Evolutionary conservation across 1,139 yeast genomes (phyloP).

Genomic region (Candida buenavistaensis): DNA sequence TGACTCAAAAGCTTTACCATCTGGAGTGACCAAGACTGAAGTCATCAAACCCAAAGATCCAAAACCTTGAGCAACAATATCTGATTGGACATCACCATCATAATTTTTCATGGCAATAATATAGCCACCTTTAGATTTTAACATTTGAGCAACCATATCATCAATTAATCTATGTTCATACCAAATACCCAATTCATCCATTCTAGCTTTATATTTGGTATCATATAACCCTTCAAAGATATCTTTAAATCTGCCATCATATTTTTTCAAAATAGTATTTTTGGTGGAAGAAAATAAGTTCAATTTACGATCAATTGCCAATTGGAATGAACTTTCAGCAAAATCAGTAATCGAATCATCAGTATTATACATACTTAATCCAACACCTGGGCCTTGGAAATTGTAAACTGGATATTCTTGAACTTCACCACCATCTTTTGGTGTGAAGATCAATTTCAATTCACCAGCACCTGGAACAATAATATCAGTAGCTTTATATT

Average conservation of each 20-base stretch:
- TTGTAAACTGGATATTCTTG: constrained; percentile 65
- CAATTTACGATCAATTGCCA: constrained; percentile 75
- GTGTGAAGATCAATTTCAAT: constrained; percentile 75
- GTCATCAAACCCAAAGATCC: constrained; percentile 97
- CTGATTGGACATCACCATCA: constrained; percentile 97
- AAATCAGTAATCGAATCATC: constrained; percentile 87
- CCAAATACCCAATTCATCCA: constrained; percentile 82
- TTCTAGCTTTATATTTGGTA: constrained; percentile 61
- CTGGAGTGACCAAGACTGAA: constrained; percentile 89
- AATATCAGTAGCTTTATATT: constrained; percentile 88
- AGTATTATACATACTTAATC: constrained; percentile 92
- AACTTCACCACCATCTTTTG: constrained; percentile 62
- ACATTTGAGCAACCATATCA: constrained; percentile 98
- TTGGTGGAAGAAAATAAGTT: constrained; percentile 87
- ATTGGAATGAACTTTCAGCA: constrained; percentile 88
- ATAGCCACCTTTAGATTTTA: constrained; percentile 92
- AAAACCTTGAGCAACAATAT: constrained; percentile 96
- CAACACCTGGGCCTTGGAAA: constrained; percentile 80
- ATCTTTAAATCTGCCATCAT: constrained; percentile 94
- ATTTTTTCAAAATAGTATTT: constrained; percentile 88
- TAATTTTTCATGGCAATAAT: constrained; percentile 95
- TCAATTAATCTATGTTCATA: constrained; percentile 95
- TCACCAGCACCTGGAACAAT: constrained; percentile 79
- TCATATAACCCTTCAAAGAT: constrained; percentile 84
- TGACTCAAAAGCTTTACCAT: constrained; percentile 92